Percentiles rank a stretch among this genome's conserved stretches.
Conservation (phyloP, 75 land plant genomes). For the Gnetum montanum region DNA sequence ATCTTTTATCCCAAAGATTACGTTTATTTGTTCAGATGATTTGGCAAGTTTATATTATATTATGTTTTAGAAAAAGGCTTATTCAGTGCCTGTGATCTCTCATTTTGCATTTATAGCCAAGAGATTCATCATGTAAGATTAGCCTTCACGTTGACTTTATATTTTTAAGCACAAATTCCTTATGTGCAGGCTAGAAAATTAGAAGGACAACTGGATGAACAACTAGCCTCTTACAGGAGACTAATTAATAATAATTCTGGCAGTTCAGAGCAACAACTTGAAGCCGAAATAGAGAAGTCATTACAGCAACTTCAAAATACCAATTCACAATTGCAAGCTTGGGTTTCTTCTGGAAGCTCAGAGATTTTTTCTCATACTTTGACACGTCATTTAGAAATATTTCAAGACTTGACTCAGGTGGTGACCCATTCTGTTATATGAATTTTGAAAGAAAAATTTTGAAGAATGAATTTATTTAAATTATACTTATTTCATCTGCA, state of each 20-base stretch:
- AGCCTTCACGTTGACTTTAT: no score
- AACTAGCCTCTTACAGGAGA: conserved; percentile 68
- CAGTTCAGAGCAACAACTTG: conserved; percentile 46
- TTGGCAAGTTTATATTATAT: no score
- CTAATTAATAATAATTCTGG: conserved; percentile 43
- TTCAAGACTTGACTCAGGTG: conserved; percentile 88
- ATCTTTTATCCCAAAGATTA: no score
- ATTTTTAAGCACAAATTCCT: background rate
- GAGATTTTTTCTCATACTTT: conserved; percentile 87
- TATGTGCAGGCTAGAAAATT: conserved; percentile 73
- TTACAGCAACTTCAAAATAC: conserved; percentile 75
- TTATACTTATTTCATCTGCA: conserved; percentile 12
- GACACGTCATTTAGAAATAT: conserved; percentile 79
- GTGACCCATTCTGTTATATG: background rate
- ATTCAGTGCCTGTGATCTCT: no score
- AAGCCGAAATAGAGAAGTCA: conserved; percentile 60
- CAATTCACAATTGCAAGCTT: conserved; percentile 74
- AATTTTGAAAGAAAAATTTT: background rate
- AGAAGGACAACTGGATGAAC: conserved; percentile 87
- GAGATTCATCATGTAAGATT: no score
- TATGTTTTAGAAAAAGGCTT: no score
- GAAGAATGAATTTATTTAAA: background rate
- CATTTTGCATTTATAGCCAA: no score
- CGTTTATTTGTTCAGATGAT: no score
- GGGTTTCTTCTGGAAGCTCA: conserved; percentile 87